Conservation (phyloP, 805 yeast genomes). For the Lipomyces chichibuensis region DNA sequence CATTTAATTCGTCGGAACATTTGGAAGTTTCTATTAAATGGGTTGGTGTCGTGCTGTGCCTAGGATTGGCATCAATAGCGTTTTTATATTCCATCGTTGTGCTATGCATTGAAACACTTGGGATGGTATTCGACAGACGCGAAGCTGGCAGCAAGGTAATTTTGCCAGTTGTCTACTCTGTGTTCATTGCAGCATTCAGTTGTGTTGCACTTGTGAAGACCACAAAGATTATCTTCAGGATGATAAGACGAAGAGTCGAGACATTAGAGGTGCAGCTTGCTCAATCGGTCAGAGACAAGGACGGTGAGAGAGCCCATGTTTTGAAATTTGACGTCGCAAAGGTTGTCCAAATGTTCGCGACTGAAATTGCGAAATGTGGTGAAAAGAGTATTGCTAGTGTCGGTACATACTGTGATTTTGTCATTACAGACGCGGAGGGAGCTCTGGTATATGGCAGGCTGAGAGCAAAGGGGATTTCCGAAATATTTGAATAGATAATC, state of each 20-base stretch:
- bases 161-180: neutral
- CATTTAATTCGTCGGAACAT: neutral
- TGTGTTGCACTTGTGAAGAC: neutral
- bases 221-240: neutral
- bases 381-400: neutral
- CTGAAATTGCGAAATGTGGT: neutral
- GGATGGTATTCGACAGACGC: neutral
- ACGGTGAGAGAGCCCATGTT: neutral
- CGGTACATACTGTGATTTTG: too few relatives aligned
- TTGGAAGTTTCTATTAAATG: neutral
- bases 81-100: neutral
- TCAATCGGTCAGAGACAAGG: neutral
- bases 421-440: too few relatives aligned
- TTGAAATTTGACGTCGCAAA: neutral
- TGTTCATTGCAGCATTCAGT: neutral
- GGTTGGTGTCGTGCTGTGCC: neutral
- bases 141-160: neutral
- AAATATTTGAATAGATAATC: too few relatives aligned
- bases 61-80: neutral
- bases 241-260: neutral
- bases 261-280: neutral
- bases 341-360: constrained; percentile 1
- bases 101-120: neutral
- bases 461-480: too few relatives aligned
- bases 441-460: too few relatives aligned